Conservation (phyloP, 2,329 filamentous ascomycete genomes). For the Coniochaeta sp. region DNA sequence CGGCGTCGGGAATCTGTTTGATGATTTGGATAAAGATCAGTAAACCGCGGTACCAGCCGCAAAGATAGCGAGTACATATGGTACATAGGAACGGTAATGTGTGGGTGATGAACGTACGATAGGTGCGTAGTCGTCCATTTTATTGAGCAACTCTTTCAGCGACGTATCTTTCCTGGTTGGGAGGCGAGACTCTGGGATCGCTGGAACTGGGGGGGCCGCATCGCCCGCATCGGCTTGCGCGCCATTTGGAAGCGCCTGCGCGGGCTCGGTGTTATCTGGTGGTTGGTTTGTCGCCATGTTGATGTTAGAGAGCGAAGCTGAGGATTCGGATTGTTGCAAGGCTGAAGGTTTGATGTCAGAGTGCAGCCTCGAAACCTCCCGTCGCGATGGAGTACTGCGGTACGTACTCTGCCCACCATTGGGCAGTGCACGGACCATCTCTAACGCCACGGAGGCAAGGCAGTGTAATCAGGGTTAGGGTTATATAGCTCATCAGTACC, state of each 20-base stretch:
- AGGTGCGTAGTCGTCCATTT: constrained; percentile 98
- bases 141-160: constrained; percentile 82
- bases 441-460: too few relatives aligned
- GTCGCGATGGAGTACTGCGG: neutral
- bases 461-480: too few relatives aligned
- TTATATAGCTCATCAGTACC: too few relatives aligned
- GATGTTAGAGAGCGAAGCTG: constrained; percentile 2
- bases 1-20: constrained; percentile 86
- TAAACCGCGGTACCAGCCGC: neutral
- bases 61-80: neutral
- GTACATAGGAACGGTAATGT: neutral
- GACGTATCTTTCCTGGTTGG: constrained; percentile 86
- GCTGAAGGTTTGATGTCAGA: neutral
- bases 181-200: constrained; percentile 49
- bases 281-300: constrained; percentile 14
- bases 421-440: neutral
- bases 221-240: constrained; percentile 1
- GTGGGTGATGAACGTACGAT: constrained; percentile 57
- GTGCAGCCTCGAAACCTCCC: too few relatives aligned
- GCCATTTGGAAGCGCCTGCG: constrained; percentile 10
- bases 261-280: constrained; percentile 14
- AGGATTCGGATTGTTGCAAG: constrained; percentile 1
- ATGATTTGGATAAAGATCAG: neutral
- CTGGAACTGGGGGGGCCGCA: neutral
- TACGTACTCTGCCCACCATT: neutral